Evolutionary conservation across 2,329 filamentous ascomycete genomes (phyloP).

Genomic region (Neocucurbitaria cava): DNA sequence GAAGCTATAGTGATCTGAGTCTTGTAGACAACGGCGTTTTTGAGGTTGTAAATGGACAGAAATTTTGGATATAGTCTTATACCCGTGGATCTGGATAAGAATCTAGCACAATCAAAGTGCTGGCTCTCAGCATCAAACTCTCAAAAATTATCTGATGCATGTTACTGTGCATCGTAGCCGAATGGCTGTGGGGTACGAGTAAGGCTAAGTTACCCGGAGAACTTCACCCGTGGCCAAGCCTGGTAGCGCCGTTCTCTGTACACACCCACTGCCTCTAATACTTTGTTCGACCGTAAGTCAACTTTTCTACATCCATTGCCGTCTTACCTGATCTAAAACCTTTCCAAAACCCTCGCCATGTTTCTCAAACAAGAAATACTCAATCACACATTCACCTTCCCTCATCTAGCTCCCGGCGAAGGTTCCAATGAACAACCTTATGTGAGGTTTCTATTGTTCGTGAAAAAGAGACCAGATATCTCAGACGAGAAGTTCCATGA

Average conservation of each 20-base stretch:
- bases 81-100: no score
- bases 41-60: background rate
- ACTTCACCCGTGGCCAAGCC: constrained; percentile 11
- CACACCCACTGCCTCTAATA: background rate
- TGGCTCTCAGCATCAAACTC: no score
- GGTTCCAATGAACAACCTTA: constrained; percentile 23
- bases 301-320: background rate
- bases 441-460: constrained; percentile 20
- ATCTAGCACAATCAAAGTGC: no score
- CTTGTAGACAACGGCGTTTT: background rate
- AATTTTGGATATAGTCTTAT: background rate
- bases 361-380: constrained; percentile 2
- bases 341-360: background rate
- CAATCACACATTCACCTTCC: constrained; percentile 12
- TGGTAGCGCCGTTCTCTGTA: background rate
- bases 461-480: constrained; percentile 16
- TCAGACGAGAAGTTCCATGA: constrained; percentile 18
- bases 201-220: background rate
- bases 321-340: background rate
- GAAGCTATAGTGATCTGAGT: background rate
- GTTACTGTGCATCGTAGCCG: background rate
- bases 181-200: background rate
- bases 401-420: constrained; percentile 6
- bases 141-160: background rate
- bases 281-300: background rate